These are phyloP conservation scores for Blastobotrys petasosporus DNA, from an alignment of 1,139 yeast species.

Conservation along the genomic window DNA sequence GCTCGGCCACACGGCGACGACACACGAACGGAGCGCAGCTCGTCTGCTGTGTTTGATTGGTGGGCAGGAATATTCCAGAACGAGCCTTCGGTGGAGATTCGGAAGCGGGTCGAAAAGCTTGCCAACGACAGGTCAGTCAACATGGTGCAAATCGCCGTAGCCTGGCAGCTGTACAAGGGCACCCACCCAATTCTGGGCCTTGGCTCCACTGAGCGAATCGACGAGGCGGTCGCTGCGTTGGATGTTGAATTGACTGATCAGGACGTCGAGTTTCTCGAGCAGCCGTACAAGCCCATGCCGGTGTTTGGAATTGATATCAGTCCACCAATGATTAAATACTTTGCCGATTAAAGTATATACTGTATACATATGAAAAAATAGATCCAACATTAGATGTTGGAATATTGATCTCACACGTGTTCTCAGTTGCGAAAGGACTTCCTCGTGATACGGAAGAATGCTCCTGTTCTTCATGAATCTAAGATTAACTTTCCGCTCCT, in stretches of 20 bases:
- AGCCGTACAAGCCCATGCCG: constrained; percentile 35
- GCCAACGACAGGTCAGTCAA: constrained; percentile 43
- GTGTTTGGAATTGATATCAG: neutral
- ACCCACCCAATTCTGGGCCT: constrained; percentile 53
- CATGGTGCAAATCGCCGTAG: constrained; percentile 51
- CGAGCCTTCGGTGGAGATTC: no score
- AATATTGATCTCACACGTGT: no score
- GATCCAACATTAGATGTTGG: no score
- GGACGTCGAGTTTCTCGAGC: constrained; percentile 46
- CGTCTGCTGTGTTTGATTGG: neutral
- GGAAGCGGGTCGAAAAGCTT: constrained; percentile 44
- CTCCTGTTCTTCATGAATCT: no score
- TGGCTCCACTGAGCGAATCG: constrained; percentile 44
- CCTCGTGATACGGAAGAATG: no score
- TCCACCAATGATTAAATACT: no score
- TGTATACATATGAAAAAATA: no score
- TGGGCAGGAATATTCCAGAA: neutral
- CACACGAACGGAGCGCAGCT: no score
- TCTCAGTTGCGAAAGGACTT: no score
- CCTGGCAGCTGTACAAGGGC: constrained; percentile 52
- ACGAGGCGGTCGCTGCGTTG: constrained; percentile 46
- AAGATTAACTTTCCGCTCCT: no score
- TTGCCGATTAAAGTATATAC: no score
- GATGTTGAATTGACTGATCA: constrained; percentile 41
- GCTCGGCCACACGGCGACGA: constrained; percentile 36